phyloP scores from a whole-genome alignment of 768 basidiomycete species.

The Russula sp. region DNA sequence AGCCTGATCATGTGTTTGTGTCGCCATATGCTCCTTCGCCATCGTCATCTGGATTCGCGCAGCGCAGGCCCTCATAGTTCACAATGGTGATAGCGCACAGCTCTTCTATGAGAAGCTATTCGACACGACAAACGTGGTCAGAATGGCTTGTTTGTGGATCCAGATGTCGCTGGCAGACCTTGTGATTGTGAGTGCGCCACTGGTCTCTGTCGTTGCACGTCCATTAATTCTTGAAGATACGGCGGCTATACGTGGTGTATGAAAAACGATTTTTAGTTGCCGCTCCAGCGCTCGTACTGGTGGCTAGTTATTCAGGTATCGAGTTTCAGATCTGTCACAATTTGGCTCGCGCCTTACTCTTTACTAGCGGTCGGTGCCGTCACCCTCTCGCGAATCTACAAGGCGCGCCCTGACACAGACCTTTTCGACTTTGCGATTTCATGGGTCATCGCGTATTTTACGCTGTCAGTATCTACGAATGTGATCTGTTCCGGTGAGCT shows the following conservation, averaged over 20 bases:
- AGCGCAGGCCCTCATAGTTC: not conserved
- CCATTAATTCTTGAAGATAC: not conserved
- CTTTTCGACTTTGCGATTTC: constrained; percentile 1
- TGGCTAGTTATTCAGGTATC: constrained; percentile 5
- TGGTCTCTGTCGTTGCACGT: not conserved
- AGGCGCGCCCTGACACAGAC: not conserved
- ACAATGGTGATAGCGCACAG: not conserved
- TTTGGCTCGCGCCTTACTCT: not conserved
- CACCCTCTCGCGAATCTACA: not conserved
- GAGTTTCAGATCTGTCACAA: too few relatives aligned
- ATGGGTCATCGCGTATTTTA: constrained; percentile 6
- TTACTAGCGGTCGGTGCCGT: not conserved
- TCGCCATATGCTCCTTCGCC: too few relatives aligned
- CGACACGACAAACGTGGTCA: not conserved
- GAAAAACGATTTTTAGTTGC: not conserved
- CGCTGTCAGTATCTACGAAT: constrained; percentile 3
- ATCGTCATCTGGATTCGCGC: constrained; percentile 4
- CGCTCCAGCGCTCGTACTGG: not conserved
- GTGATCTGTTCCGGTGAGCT: constrained; percentile 3
- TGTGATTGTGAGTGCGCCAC: not conserved
- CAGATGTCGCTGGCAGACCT: not conserved
- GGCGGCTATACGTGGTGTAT: constrained; percentile 11
- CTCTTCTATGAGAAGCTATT: constrained; percentile 2
- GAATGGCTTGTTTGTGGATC: not conserved
- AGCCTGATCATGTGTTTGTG: too few relatives aligned